Evolutionary conservation across 306 rosid species (phyloP).

Genomic region (Astragalus membranaceus): DNA sequence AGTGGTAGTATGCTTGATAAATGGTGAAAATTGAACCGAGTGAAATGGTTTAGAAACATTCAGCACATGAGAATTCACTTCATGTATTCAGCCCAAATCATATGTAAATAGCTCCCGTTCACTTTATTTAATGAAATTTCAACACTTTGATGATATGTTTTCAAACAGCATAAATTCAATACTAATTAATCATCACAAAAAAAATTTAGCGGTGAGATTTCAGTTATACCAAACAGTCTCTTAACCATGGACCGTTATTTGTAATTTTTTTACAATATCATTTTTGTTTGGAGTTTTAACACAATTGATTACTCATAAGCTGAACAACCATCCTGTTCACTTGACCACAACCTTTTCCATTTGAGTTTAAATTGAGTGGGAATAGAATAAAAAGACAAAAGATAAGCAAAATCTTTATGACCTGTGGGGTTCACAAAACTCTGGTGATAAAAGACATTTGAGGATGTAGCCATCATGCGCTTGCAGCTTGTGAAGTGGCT

Average conservation of each 20-base stretch:
- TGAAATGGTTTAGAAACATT: too few species aligned
- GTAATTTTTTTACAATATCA: background rate
- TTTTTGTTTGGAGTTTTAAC: background rate
- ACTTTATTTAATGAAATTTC: background rate
- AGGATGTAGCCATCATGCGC: constrained; percentile 95
- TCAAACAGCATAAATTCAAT: background rate
- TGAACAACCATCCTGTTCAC: background rate
- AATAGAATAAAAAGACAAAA: background rate
- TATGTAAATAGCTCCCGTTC: background rate
- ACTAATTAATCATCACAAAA: background rate
- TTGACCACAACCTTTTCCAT: background rate
- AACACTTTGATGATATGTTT: background rate
- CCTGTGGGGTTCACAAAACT: constrained; percentile 97
- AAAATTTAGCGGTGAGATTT: background rate
- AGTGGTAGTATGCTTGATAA: too few species aligned
- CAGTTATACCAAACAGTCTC: background rate
- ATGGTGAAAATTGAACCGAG: too few species aligned
- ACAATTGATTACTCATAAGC: background rate
- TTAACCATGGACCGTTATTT: background rate
- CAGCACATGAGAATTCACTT: background rate
- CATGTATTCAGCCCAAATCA: background rate
- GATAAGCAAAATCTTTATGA: constrained; percentile 21
- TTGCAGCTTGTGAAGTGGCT: constrained; percentile 98
- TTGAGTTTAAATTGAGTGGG: background rate
- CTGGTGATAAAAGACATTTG: constrained; percentile 94